Percentiles rank a stretch among this genome's conserved stretches.
Conservation (phyloP, 208 protist genomes). For the Lotmaria passim region DNA sequence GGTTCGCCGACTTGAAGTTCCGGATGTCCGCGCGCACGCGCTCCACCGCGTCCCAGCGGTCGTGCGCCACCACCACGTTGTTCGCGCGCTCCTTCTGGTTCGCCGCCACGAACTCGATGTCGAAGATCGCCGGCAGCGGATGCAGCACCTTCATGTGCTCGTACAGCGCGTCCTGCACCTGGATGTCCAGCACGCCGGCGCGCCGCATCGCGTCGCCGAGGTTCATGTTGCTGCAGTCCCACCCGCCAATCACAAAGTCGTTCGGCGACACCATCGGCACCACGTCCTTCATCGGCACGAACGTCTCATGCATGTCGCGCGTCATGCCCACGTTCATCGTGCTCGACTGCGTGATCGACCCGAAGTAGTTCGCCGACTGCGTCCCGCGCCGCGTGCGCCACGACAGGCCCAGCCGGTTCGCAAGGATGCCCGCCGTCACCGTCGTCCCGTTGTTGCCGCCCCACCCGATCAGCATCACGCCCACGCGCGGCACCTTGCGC, state of each 20-base stretch:
- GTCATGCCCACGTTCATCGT: constrained; percentile 95
- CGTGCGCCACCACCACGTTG: constrained; percentile 92
- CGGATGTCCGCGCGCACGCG: constrained; percentile 96
- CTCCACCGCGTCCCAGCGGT: constrained; percentile 95
- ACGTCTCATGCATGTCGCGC: constrained; percentile 90
- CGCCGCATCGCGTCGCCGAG: constrained; percentile 96
- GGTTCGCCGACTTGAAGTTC: constrained; percentile 85
- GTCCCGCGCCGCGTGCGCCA: constrained; percentile 95
- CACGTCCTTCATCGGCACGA: constrained; percentile 93
- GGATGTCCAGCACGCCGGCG: constrained; percentile 95
- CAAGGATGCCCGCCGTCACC: constrained; percentile 95
- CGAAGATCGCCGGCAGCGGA: constrained; percentile 97
- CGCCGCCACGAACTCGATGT: constrained; percentile 97
- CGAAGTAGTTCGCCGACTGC: constrained; percentile 97
- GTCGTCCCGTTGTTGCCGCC: constrained; percentile 99
- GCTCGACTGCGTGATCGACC: constrained; percentile 96
- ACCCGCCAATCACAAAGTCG: constrained; percentile 97
- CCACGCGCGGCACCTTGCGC: constrained; percentile 81
- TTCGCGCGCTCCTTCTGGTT: constrained; percentile 98
- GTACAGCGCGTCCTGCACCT: constrained; percentile 90
- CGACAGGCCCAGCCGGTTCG: constrained; percentile 93
- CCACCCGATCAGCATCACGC: constrained; percentile 97
- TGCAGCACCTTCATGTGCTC: constrained; percentile 89
- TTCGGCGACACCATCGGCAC: constrained; percentile 98
- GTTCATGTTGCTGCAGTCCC: constrained; percentile 97